Evolutionary conservation across 2,329 filamentous ascomycete genomes (phyloP).

Genomic region (Pestalotiopsis sp.): DNA sequence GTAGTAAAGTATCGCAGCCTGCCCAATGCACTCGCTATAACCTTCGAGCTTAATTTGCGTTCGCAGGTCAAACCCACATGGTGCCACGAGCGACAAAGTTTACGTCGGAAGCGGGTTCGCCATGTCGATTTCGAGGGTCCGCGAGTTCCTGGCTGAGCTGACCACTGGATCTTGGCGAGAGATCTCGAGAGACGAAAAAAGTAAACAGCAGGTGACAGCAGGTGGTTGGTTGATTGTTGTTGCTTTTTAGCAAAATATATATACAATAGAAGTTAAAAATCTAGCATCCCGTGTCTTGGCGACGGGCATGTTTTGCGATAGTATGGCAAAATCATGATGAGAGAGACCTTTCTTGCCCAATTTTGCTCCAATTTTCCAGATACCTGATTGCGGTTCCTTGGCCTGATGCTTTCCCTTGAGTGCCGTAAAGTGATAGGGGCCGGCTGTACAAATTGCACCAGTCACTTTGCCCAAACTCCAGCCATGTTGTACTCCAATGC

Average conservation of each 20-base stretch:
- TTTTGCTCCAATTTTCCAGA: background rate
- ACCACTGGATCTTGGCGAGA: background rate
- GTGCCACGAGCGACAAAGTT: background rate
- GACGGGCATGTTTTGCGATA: background rate
- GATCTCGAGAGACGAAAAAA: background rate
- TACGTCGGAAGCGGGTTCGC: background rate
- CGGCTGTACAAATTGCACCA: background rate
- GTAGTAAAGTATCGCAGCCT: background rate
- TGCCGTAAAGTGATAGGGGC: background rate
- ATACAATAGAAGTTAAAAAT: conserved; percentile 6
- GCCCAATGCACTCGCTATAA: background rate
- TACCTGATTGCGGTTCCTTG: background rate
- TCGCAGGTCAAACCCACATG: background rate
- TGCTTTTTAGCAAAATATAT: background rate
- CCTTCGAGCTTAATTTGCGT: background rate
- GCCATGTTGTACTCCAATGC: background rate
- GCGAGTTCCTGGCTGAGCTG: background rate
- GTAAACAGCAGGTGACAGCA: background rate
- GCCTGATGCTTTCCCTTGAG: background rate
- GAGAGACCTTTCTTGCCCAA: background rate
- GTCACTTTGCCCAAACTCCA: conserved; percentile 4
- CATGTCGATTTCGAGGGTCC: background rate
- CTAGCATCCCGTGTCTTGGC: conserved; percentile 6
- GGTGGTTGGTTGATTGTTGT: background rate
- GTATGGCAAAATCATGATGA: background rate